phyloP scores from a whole-genome alignment of 306 rosid genomes.

The Abrus pulchellus region DNA sequence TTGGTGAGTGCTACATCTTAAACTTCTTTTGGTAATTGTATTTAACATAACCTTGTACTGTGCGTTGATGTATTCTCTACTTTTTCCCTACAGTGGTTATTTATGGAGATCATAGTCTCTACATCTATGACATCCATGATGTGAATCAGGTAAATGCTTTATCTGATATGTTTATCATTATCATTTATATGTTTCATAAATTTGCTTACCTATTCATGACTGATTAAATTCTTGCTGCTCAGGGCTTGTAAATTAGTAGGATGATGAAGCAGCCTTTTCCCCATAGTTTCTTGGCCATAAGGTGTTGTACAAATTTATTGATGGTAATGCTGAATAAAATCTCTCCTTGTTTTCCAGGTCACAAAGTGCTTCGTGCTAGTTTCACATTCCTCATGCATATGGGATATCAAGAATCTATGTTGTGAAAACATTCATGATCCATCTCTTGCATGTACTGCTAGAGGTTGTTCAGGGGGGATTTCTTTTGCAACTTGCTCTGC shows the following conservation, averaged over 20 bases:
- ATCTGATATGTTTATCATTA: slow-evolving; percentile 20
- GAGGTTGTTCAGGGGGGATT: slow-evolving; percentile 83
- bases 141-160: slow-evolving; percentile 68
- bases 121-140: slow-evolving; percentile 78
- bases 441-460: slow-evolving; percentile 80
- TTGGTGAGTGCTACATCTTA: slow-evolving; percentile 64
- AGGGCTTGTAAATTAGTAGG: slow-evolving; percentile 34
- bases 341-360: slow-evolving; percentile 57
- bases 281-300: neutral
- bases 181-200: slow-evolving; percentile 26
- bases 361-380: slow-evolving; percentile 72
- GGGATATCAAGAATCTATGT: slow-evolving; percentile 87
- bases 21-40: slow-evolving; percentile 21
- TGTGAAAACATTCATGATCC: slow-evolving; percentile 81
- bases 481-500: slow-evolving; percentile 87
- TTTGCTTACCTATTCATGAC: slow-evolving; percentile 13
- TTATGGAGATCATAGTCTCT: slow-evolving; percentile 73
- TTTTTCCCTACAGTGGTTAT: slow-evolving; percentile 68
- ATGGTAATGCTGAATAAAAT: slow-evolving; percentile 35
- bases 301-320: slow-evolving; percentile 20
- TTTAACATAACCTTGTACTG: slow-evolving; percentile 14
- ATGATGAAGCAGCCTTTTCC: slow-evolving; percentile 15
- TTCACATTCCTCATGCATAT: slow-evolving; percentile 86
- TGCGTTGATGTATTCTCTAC: slow-evolving; percentile 35
- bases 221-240: slow-evolving; percentile 26